These are phyloP conservation scores for Rhexocercosporidium sp. DNA, from an alignment of 2,329 filamentous ascomycete species.

Conservation along the genomic window DNA sequence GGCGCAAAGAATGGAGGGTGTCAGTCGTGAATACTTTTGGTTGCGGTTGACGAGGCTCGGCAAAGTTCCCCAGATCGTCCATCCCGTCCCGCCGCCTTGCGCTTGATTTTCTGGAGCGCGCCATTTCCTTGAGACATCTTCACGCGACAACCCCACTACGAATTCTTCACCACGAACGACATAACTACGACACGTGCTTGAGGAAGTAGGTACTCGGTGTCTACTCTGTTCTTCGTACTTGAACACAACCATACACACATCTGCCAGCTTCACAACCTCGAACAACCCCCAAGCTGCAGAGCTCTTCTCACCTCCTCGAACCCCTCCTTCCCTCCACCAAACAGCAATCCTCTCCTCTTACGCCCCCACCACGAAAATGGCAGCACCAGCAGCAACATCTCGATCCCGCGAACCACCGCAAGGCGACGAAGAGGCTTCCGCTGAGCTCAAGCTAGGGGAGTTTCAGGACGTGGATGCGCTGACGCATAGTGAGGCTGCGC, in stretches of 20 bases:
- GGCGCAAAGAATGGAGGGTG: not conserved
- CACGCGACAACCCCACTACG: conserved; percentile 26
- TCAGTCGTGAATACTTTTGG: not conserved
- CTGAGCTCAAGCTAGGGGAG: conserved; percentile 85
- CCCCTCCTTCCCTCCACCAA: conserved; percentile 7
- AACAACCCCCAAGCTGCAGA: not conserved
- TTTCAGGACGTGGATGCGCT: conserved; percentile 92
- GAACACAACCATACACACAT: too few species aligned
- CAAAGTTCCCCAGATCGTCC: conserved; percentile 31
- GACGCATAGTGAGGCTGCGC: conserved; percentile 87
- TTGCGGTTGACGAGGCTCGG: conserved; percentile 17
- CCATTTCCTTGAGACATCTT: conserved; percentile 19
- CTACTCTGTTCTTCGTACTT: too few species aligned
- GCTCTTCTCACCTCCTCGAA: not conserved
- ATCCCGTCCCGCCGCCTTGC: conserved; percentile 4
- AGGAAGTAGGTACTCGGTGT: not conserved
- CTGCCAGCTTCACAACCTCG: not conserved
- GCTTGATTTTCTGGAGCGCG: conserved; percentile 17
- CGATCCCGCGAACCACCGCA: conserved; percentile 71
- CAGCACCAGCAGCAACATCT: conserved; percentile 49
- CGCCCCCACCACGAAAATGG: conserved; percentile 25
- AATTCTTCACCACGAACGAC: conserved; percentile 2
- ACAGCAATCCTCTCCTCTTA: not conserved
- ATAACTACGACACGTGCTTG: not conserved
- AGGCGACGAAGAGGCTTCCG: conserved; percentile 87